These are phyloP conservation scores for Talaromyces islandicus DNA, from an alignment of 2,329 filamentous ascomycete species.

Conservation along the genomic window DNA sequence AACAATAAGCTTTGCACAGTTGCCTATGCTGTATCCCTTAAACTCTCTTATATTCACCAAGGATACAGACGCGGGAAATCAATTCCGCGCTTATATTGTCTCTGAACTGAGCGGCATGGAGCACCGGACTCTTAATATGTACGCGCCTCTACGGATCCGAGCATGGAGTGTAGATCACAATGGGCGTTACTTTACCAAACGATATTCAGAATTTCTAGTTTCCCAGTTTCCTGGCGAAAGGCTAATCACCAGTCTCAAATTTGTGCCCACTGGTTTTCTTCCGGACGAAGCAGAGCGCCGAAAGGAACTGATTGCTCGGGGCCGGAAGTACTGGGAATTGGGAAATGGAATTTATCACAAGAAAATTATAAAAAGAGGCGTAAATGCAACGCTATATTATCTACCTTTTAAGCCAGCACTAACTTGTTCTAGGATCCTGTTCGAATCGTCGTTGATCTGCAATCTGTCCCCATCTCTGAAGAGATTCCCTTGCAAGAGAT, in stretches of 20 bases:
- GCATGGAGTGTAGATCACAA: neutral
- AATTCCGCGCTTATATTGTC: neutral
- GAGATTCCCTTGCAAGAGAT: neutral
- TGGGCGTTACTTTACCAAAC: neutral
- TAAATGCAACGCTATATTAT: neutral
- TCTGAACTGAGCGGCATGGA: neutral
- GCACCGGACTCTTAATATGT: neutral
- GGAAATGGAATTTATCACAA: neutral
- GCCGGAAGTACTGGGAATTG: neutral
- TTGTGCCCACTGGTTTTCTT: neutral
- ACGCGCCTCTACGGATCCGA: neutral
- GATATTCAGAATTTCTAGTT: neutral
- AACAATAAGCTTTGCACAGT: neutral
- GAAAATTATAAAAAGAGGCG: neutral
- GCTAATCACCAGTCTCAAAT: neutral
- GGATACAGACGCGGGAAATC: neutral
- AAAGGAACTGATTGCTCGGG: neutral
- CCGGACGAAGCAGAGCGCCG: neutral
- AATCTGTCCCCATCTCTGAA: neutral
- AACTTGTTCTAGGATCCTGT: neutral
- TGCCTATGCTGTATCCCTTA: neutral
- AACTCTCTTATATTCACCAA: neutral
- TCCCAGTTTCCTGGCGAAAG: neutral
- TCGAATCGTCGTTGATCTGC: neutral
- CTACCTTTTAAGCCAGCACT: neutral